Percentiles rank a stretch among this genome's conserved stretches.
phyloP scores from a whole-genome alignment of 768 basidiomycete genomes.

The Rhodotorula toruloides region DNA sequence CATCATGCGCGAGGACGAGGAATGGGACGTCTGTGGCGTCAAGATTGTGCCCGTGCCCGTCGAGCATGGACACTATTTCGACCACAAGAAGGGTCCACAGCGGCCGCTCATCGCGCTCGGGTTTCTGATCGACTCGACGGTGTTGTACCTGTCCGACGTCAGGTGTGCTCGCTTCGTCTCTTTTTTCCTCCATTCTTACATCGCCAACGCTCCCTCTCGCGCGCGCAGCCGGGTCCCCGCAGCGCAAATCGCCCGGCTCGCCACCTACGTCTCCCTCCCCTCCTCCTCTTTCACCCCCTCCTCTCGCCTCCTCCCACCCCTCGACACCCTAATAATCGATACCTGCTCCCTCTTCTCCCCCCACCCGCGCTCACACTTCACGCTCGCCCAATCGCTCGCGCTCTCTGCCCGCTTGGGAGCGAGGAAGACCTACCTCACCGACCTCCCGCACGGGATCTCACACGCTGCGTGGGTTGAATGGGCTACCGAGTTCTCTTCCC shows the following conservation, averaged over 20 bases:
- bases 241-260: constrained; percentile 6
- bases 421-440: constrained; percentile 20
- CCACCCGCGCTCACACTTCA: constrained; percentile 15
- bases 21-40: constrained; percentile 41
- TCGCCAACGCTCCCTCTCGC: not conserved
- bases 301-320: constrained; percentile 1
- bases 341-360: not conserved
- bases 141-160: constrained; percentile 59
- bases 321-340: constrained; percentile 28
- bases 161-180: constrained; percentile 14
- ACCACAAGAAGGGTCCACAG: constrained; percentile 2
- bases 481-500: not conserved
- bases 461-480: constrained; percentile 8
- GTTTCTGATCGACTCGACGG: constrained; percentile 53
- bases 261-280: constrained; percentile 13
- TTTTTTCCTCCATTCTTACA: too few relatives aligned
- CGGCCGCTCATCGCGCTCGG: constrained; percentile 33
- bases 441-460: constrained; percentile 16
- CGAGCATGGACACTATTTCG: constrained; percentile 21
- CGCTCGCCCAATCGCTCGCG: constrained; percentile 27
- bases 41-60: constrained; percentile 40
- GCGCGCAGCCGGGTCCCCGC: constrained; percentile 24
- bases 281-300: not conserved
- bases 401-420: constrained; percentile 17
- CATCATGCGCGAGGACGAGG: constrained; percentile 55